phyloP scores from a whole-genome alignment of 2,329 filamentous ascomycete genomes.

The Diaporthe vaccinii region DNA sequence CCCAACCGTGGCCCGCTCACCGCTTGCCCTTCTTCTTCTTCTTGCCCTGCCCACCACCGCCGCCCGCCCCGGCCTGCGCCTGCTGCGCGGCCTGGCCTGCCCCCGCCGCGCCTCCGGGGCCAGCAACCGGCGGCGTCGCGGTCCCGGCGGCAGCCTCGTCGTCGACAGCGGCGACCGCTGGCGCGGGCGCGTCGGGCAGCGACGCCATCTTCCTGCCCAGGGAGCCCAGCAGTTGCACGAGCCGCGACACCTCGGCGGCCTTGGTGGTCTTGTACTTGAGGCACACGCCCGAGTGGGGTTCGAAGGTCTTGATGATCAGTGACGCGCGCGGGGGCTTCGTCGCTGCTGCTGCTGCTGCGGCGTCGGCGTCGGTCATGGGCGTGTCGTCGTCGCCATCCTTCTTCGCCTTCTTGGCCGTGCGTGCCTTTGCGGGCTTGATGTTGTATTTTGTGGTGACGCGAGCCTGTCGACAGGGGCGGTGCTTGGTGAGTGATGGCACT shows the following conservation, averaged over 20 bases:
- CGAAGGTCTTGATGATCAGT: conserved; percentile 90
- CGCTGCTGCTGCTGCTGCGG: conserved; percentile 40
- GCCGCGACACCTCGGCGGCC: conserved; percentile 86
- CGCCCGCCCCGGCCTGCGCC: conserved; percentile 49
- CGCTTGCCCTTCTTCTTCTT: conserved; percentile 82
- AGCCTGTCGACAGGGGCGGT: conserved; percentile 68
- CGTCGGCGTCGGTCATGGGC: conserved; percentile 45
- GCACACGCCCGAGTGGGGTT: conserved; percentile 83
- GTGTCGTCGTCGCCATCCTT: conserved; percentile 48
- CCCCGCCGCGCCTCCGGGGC: conserved; percentile 40
- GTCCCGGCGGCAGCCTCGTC: conserved; percentile 51
- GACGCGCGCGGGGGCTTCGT: conserved; percentile 71
- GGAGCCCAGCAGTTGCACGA: conserved; percentile 82
- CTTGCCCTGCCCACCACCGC: conserved; percentile 69
- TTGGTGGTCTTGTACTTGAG: conserved; percentile 95
- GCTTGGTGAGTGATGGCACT: conserved; percentile 31
- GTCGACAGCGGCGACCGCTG: conserved; percentile 41
- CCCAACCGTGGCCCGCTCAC: conserved; percentile 54
- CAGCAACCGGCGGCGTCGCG: conserved; percentile 34
- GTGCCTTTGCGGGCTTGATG: conserved; percentile 64
- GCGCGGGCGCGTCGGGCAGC: conserved; percentile 56
- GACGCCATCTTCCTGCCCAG: conserved; percentile 79
- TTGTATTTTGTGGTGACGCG: conserved; percentile 94
- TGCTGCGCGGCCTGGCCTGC: conserved; percentile 43
- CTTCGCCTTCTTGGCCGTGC: conserved; percentile 45